Evolutionary conservation across 441 rosid genomes (phyloP), one percentile per base, ranked within the genome.

Genomic region (Geranium incanum): DNA sequence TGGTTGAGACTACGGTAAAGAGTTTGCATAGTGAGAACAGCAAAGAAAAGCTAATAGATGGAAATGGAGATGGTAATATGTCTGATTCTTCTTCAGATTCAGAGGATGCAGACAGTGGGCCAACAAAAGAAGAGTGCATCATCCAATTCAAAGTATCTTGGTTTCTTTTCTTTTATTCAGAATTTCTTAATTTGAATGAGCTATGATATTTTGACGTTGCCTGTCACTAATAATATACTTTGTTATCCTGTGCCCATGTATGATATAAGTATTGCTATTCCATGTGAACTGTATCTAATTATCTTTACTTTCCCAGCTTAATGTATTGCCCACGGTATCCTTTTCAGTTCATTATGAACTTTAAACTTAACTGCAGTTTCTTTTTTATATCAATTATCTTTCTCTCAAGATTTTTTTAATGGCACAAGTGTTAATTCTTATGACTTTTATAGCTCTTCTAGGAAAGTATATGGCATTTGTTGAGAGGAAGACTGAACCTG

Each of bases 81-180:
- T 93, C 97, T 33, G 97, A 93, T 68, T 88, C 95, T 72, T 93
- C 99, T 68, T 86, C 97, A 72, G 98, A 95, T 82, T 93, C 98
- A 2, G 99, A 89, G 82, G 97, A 88, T 77, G 92, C 84, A 80
- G 94, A 87, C 39, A 88, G 78, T 78, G 97, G 93, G 38, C 99
- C 99, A 52, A 83, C 97, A 4, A 91, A 91, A 85, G 97, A 90
- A 79, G 98, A 87, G 71, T 85, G 88, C 76, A 81, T 84, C 68
- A 75, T 80, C 72, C 89, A 91, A 77, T 95, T 95, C 82, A 95
- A 91, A 96, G 99, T 95, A 78, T 72, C 68, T 43, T 38, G 67
- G 6, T 59, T 37, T 57, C 75, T 76, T 62, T 68, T 55, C 28
- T 69, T 72, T 75, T 37, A 12, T 75, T 74, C 21, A 12, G 39